Evolutionary conservation across 2,329 filamentous ascomycete species (phyloP).

Genomic region (Alternaria burnsii): DNA sequence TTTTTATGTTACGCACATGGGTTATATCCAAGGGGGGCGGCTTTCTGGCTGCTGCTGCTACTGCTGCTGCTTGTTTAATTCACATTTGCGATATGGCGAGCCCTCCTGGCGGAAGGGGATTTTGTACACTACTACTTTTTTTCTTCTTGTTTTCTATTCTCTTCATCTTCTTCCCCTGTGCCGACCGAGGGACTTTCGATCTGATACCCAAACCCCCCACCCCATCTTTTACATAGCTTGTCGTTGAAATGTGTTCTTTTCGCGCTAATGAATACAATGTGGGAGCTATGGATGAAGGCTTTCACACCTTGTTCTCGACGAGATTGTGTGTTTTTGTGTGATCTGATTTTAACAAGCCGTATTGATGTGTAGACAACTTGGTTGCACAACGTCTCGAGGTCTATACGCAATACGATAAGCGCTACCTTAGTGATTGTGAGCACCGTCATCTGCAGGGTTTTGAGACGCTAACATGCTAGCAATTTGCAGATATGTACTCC

Average conservation of each 20-base stretch:
- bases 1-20: conserved; percentile 4
- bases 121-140: conserved; percentile 16
- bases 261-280: conserved; percentile 9
- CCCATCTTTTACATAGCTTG: conserved; percentile 13
- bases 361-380: too few species aligned
- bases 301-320: background rate
- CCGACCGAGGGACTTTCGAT: conserved; percentile 30
- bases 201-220: conserved; percentile 42
- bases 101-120: conserved; percentile 8
- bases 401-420: background rate
- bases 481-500: background rate
- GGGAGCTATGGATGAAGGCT: conserved; percentile 3
- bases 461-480: background rate
- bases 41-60: conserved; percentile 4
- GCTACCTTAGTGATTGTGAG: background rate
- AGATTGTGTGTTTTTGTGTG: background rate
- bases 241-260: conserved; percentile 13
- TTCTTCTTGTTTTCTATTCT: background rate
- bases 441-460: background rate
- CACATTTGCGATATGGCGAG: conserved; percentile 4
- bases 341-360: background rate
- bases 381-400: too few species aligned
- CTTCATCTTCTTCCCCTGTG: conserved; percentile 11
- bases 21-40: background rate
- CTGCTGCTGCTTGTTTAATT: too few species aligned